Conservation (phyloP, 352 stramenopile species). For the Phytophthora lateralis region DNA sequence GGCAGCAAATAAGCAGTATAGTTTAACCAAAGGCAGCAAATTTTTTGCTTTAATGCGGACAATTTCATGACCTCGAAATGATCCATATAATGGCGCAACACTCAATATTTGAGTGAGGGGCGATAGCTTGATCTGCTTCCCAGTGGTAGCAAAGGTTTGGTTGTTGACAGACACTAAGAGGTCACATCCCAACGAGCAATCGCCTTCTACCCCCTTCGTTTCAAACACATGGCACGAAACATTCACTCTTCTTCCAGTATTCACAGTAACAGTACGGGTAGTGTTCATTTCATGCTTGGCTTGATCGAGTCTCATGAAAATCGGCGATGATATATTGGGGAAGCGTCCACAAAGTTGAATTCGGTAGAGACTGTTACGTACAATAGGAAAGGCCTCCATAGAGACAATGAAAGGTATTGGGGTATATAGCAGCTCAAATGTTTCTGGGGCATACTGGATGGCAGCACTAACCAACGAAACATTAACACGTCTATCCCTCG, state of each 20-base stretch:
- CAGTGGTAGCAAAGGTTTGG: conserved; percentile 34
- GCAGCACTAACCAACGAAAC: conserved; percentile 33
- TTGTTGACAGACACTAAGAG: conserved; percentile 53
- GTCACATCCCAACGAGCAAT: conserved; percentile 33
- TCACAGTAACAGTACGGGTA: background rate
- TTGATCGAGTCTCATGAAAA: conserved; percentile 28
- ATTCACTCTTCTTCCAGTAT: conserved; percentile 16
- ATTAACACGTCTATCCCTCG: conserved; percentile 17
- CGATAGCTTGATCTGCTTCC: conserved; percentile 27
- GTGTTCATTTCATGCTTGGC: conserved; percentile 5
- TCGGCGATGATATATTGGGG: conserved; percentile 2
- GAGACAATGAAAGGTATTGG: conserved; percentile 26
- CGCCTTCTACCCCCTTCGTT: background rate
- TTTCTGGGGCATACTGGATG: conserved; percentile 25
- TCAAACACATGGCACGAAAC: conserved; percentile 29
- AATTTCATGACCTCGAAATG: conserved; percentile 34
- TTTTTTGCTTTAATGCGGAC: conserved; percentile 33
- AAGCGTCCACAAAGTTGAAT: conserved; percentile 27
- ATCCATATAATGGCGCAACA: conserved; percentile 31
- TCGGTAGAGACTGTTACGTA: conserved; percentile 6
- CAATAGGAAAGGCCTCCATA: conserved; percentile 22
- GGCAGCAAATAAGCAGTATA: conserved; percentile 44
- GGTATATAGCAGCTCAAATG: conserved; percentile 42
- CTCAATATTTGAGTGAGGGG: conserved; percentile 14
- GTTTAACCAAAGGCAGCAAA: conserved; percentile 12